Percentiles rank a stretch among this genome's conserved stretches.
These are phyloP conservation scores for Collariella sp. DNA, from an alignment of 495 filamentous ascomycete genomes.

Conservation along the genomic window DNA sequence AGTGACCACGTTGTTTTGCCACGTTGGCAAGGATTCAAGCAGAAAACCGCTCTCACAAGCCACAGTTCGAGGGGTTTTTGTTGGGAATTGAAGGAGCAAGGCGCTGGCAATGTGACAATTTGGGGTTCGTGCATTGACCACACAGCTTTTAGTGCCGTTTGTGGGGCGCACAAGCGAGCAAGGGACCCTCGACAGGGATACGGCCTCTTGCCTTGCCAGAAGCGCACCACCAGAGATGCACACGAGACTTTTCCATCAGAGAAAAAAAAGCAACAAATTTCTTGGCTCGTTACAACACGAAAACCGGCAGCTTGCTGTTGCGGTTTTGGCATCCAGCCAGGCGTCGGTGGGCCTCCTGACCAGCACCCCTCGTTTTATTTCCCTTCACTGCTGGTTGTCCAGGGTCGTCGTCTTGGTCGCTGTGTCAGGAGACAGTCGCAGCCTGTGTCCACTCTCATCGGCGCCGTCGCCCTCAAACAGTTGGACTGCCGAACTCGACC, in stretches of 20 bases:
- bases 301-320: slow-evolving; percentile 19
- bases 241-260: not conserved
- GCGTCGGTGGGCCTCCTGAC: slow-evolving; percentile 1
- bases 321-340: too few species aligned
- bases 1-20: too few species aligned
- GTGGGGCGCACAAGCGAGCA: not conserved
- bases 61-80: too few species aligned
- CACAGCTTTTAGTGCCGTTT: not conserved
- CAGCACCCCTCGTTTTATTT: slow-evolving; percentile 14
- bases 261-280: slow-evolving; percentile 20
- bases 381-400: too few species aligned
- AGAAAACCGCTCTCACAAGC: too few species aligned
- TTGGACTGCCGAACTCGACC: too few species aligned
- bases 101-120: slow-evolving; percentile 6
- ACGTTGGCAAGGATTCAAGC: too few species aligned
- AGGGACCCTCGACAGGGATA: not conserved
- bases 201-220: not conserved
- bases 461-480: too few species aligned
- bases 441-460: too few species aligned
- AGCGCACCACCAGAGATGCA: slow-evolving; percentile 4
- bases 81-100: too few species aligned
- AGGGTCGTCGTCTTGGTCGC: too few species aligned
- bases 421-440: too few species aligned
- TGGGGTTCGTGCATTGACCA: slow-evolving; percentile 5
- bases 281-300: slow-evolving; percentile 24